Percentiles rank a stretch among this genome's conserved stretches.
Conservation (phyloP, 257 asterid genomes). For the Solanum peruvianum region DNA sequence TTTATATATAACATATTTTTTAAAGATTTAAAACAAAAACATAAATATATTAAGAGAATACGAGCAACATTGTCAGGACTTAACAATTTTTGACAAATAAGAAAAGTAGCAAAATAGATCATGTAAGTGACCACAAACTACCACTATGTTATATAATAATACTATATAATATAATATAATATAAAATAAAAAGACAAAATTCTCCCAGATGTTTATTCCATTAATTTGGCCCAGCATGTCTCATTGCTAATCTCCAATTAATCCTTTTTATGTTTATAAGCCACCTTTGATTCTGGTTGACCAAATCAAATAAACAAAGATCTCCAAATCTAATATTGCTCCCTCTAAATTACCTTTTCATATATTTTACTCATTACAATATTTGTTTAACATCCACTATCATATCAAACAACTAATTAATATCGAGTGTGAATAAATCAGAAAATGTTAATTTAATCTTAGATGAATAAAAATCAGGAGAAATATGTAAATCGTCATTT, state of each 20-base stretch:
- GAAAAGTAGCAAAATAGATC: neutral
- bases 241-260: neutral
- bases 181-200: neutral
- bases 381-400: neutral
- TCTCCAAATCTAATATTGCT: neutral
- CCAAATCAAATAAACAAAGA: neutral
- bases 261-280: neutral
- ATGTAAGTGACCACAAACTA: neutral
- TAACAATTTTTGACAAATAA: neutral
- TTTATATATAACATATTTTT: neutral
- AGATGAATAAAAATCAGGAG: neutral
- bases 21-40: fast-evolving
- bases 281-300: neutral
- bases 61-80: fast-evolving
- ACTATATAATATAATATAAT: neutral
- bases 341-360: neutral
- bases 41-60: neutral
- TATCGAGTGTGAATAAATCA: neutral
- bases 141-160: neutral
- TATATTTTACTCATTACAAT: neutral
- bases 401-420: neutral
- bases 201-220: neutral
- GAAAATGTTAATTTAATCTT: neutral
- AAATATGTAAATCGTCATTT: neutral
- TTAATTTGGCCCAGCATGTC: neutral